Percentiles rank a stretch among this genome's conserved stretches.
Conservation (phyloP, 106 monocot genomes). For the Cymbidium sinense region DNA sequence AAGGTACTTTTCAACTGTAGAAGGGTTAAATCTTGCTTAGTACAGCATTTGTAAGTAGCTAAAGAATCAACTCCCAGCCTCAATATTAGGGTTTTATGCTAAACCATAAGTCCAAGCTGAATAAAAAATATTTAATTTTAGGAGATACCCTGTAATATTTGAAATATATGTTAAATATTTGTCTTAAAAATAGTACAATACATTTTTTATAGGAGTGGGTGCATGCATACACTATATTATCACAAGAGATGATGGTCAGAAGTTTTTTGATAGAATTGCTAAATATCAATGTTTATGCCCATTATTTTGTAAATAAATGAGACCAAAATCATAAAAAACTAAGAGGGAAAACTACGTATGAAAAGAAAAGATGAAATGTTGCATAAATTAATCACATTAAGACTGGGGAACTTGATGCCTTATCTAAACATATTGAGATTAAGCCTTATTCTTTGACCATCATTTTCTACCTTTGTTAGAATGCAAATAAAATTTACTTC, state of each 20-base stretch:
- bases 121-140: not conserved
- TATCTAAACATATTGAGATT: not conserved
- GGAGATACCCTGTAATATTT: not conserved
- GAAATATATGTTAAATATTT: not conserved
- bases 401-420: not conserved
- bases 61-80: not conserved
- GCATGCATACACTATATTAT: not conserved
- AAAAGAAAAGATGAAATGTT: no score
- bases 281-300: not conserved
- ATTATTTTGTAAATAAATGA: not conserved
- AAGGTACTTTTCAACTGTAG: not conserved
- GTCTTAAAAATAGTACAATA: not conserved
- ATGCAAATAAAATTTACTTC: not conserved
- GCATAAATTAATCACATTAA: not conserved
- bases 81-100: not conserved
- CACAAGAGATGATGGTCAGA: not conserved
- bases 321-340: not conserved
- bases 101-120: not conserved
- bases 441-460: not conserved
- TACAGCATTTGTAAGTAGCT: not conserved
- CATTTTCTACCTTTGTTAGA: not conserved
- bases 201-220: not conserved
- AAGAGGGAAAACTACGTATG: not conserved
- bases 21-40: not conserved
- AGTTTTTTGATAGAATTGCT: not conserved